These are phyloP conservation scores for Neocatenulostroma microsporum DNA, from an alignment of 2,329 filamentous ascomycete species.

Conservation along the genomic window DNA sequence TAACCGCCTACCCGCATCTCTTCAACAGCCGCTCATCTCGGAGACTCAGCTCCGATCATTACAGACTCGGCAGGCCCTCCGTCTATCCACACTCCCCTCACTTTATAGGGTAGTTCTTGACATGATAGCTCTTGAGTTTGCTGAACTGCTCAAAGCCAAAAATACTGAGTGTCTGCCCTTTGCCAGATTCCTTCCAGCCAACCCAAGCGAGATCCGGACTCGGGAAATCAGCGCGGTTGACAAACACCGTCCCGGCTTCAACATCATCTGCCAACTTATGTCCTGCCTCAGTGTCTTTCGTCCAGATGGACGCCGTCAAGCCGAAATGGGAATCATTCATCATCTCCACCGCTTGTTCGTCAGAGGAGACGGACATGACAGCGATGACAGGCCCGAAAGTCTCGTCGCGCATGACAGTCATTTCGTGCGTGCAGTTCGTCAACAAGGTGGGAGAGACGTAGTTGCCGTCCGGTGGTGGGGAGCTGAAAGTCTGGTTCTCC, in stretches of 20 bases:
- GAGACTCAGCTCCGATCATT: too few species aligned
- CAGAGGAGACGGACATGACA: slow-evolving; percentile 74
- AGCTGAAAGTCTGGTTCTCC: slow-evolving; percentile 66
- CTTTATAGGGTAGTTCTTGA: slow-evolving; percentile 61
- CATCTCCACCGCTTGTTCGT: slow-evolving; percentile 69
- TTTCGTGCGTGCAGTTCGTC: slow-evolving; percentile 68
- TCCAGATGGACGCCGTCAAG: slow-evolving; percentile 95
- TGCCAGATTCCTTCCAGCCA: slow-evolving; percentile 95
- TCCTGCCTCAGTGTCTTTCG: slow-evolving; percentile 70
- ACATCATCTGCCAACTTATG: slow-evolving; percentile 70
- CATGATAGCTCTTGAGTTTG: slow-evolving; percentile 90
- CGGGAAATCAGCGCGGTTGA: slow-evolving; percentile 89
- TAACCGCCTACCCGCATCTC: too few species aligned
- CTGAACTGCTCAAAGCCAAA: slow-evolving; percentile 95
- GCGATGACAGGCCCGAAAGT: slow-evolving; percentile 92
- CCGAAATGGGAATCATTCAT: slow-evolving; percentile 97
- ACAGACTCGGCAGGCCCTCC: too few species aligned
- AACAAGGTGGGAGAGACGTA: slow-evolving; percentile 82
- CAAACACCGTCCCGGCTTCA: slow-evolving; percentile 91
- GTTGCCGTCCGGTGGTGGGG: slow-evolving; percentile 69
- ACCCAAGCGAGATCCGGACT: slow-evolving; percentile 61
- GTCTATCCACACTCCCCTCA: too few species aligned
- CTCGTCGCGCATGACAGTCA: slow-evolving; percentile 87
- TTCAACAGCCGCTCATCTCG: too few species aligned
- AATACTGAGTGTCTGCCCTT: slow-evolving; percentile 77